phyloP scores from a whole-genome alignment of 2,329 filamentous ascomycete species.

The Lasiodiplodia citricola region DNA sequence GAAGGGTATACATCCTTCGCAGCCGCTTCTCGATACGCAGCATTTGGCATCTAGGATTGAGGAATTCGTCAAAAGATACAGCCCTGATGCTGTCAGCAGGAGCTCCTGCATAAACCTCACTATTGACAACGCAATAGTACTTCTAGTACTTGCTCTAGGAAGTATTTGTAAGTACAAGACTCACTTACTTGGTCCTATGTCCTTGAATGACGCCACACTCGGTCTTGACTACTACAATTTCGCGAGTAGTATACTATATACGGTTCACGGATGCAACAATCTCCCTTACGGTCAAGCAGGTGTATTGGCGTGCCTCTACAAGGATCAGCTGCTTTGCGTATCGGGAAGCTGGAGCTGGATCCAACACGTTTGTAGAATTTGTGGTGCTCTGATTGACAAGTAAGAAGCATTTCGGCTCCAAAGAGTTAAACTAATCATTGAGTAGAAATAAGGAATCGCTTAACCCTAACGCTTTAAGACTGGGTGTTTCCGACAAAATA shows the following conservation, averaged over 20 bases:
- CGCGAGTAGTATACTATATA: constrained; percentile 84
- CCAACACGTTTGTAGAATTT: constrained; percentile 62
- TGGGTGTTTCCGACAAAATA: not conserved
- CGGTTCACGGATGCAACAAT: constrained; percentile 76
- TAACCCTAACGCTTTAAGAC: not conserved
- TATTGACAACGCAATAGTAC: constrained; percentile 72
- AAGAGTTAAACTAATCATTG: not conserved
- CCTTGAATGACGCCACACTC: constrained; percentile 71
- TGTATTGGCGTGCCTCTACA: constrained; percentile 84
- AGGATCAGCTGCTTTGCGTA: constrained; percentile 84
- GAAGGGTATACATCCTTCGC: constrained; percentile 65
- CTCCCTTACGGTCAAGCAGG: constrained; percentile 84
- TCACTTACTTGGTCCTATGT: constrained; percentile 58
- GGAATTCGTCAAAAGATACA: constrained; percentile 46
- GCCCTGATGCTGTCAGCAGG: constrained; percentile 29
- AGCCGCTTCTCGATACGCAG: constrained; percentile 65
- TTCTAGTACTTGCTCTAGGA: constrained; percentile 86
- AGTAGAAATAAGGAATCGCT: constrained; percentile 16
- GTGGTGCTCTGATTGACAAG: constrained; percentile 76
- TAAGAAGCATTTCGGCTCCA: constrained; percentile 40
- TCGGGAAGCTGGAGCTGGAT: constrained; percentile 83
- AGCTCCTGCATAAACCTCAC: constrained; percentile 26
- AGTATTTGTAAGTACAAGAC: constrained; percentile 70
- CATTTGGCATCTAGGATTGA: constrained; percentile 59
- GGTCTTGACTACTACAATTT: constrained; percentile 89